Evolutionary conservation across 2,329 filamentous ascomycete species (phyloP), one percentile per base, ranked within the genome.

Genomic region (Paracamarosporium sp.): DNA sequence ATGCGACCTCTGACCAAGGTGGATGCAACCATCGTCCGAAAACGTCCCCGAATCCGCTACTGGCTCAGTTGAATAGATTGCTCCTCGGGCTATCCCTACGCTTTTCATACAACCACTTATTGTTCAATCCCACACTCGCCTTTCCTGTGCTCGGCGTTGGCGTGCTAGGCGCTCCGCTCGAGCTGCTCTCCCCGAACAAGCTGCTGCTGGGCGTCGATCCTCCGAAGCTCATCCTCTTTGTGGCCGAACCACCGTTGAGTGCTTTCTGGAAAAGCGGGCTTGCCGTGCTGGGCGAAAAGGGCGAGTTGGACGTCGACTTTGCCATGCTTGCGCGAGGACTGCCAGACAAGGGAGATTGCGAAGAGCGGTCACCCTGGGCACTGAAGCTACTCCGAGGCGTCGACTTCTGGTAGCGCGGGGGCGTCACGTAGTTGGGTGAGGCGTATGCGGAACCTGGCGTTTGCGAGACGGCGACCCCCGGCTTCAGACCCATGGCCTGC

Each of bases 71-170:
- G 57, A 75, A 75, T 48, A 76, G 50, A 45, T 58, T 69, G 53
- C 66, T 75, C 51, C 68, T 61, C 28, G 65, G 84, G 79, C 73
- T 87, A 74, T 73, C 88, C 81, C 68, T 71, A 17, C 90, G 90
- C 78, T 88, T 91, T 77, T 97, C 92, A 72, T 97, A 98, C 59
- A 97, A 78, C 94, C 94, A 98, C 79, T 95, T 96, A 80, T 88
- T 97, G 77, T 94, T 97, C 71, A 97, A 72, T 0, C 88, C 88
- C 51, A 96, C 87, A 64, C 87, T 93, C 40, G 89, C 88, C 55
- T 87, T 85, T 79, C 74, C 73, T 2, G 63, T 70, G 1, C 67
- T 67, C 9, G 91, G 90, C 62, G 88, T 93, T 1, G 91, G 90
- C 17, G 89, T 89, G 13, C 85, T 82, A 1, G 89, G 87, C 1